Conservation (phyloP, 352 stramenopile genomes). For the Pythium plurisporium region DNA sequence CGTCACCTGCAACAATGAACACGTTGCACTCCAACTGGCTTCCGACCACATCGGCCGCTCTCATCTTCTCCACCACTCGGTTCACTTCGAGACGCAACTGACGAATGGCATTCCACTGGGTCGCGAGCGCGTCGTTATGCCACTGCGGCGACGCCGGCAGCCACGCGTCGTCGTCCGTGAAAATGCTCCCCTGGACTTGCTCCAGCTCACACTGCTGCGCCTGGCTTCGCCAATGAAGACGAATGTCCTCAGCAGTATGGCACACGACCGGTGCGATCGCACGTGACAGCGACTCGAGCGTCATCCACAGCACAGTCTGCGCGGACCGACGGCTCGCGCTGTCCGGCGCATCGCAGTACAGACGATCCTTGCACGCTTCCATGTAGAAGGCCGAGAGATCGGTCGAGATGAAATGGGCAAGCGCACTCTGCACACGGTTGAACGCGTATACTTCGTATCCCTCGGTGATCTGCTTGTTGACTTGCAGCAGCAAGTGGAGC, state of each 20-base stretch:
- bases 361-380: conserved; percentile 95
- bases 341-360: conserved; percentile 93
- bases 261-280: conserved; percentile 89
- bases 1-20: conserved; percentile 33
- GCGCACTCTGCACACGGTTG: conserved; percentile 87
- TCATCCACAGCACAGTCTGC: conserved; percentile 87
- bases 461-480: conserved; percentile 84
- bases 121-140: conserved; percentile 44
- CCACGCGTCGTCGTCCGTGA: conserved; percentile 56
- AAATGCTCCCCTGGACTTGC: conserved; percentile 64
- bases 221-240: conserved; percentile 75
- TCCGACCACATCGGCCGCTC: conserved; percentile 42
- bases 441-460: conserved; percentile 88
- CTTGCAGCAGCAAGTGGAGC: conserved; percentile 84
- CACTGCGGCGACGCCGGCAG: conserved; percentile 50
- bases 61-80: conserved; percentile 70
- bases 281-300: conserved; percentile 54
- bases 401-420: conserved; percentile 91
- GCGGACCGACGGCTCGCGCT: conserved; percentile 68
- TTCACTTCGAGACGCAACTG: conserved; percentile 84
- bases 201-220: conserved; percentile 41
- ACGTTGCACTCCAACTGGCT: conserved; percentile 80
- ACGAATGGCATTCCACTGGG: conserved; percentile 87
- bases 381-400: conserved; percentile 98
- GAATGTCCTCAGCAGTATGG: conserved; percentile 97